Conservation (phyloP, 306 rosid species). For the Morella rubra region DNA sequence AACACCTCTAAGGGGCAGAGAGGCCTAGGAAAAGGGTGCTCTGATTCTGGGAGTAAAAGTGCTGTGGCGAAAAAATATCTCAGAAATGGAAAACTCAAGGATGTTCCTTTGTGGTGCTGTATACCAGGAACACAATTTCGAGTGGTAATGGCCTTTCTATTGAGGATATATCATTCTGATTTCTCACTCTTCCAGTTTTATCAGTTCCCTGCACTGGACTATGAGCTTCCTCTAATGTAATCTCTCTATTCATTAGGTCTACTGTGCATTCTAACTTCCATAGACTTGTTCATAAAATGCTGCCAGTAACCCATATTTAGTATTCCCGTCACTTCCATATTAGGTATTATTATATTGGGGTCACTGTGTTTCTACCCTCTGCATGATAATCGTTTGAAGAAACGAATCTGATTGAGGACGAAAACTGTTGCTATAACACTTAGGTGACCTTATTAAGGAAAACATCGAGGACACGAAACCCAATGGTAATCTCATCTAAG, state of each 20-base stretch:
- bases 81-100: conserved; percentile 50
- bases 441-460: too few relatives aligned
- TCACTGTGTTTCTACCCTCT: conserved; percentile 2
- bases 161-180: conserved; percentile 19
- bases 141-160: conserved; percentile 55
- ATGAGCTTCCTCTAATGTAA: background rate
- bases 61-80: conserved; percentile 34
- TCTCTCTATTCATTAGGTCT: background rate
- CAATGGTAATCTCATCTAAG: too few relatives aligned
- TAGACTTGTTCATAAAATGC: conserved; percentile 15
- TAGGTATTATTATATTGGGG: background rate
- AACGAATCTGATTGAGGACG: background rate
- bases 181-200: background rate
- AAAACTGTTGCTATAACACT: background rate
- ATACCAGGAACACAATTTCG: conserved; percentile 89
- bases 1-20: conserved; percentile 34
- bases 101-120: conserved; percentile 80
- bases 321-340: conserved; percentile 13
- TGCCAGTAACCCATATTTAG: conserved; percentile 21
- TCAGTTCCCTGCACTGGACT: conserved; percentile 5
- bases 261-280: too few relatives aligned
- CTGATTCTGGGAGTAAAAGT: conserved; percentile 42
- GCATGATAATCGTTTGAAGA: background rate
- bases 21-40: conserved; percentile 30
- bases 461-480: too few relatives aligned